These are phyloP conservation scores for Fusarium torreyae DNA, from an alignment of 2,329 filamentous ascomycete genomes.

Conservation along the genomic window DNA sequence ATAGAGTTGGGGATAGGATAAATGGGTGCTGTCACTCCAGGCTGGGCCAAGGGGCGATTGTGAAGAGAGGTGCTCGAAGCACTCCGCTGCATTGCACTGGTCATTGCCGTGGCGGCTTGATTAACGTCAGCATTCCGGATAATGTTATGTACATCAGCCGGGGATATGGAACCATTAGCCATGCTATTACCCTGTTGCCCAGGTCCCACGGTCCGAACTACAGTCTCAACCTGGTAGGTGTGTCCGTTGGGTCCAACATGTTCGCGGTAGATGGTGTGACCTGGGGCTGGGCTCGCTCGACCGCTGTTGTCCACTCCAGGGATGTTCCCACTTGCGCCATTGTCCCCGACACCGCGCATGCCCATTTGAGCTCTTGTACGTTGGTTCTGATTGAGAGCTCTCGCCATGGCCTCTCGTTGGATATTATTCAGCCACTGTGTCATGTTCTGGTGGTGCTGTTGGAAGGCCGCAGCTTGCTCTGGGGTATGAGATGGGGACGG, in stretches of 20 bases:
- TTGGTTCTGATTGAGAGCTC: constrained; percentile 62
- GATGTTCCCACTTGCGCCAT: constrained; percentile 32
- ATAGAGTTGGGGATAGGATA: constrained; percentile 56
- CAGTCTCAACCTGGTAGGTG: constrained; percentile 56
- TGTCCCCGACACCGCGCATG: constrained; percentile 59
- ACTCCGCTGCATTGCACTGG: constrained; percentile 67
- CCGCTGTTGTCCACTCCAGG: constrained; percentile 48
- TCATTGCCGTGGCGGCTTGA: constrained; percentile 63
- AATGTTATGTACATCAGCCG: constrained; percentile 63
- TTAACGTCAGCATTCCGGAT: constrained; percentile 62
- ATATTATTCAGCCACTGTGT: constrained; percentile 63
- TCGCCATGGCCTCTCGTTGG: constrained; percentile 63
- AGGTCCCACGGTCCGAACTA: constrained; percentile 46
- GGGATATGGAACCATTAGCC: constrained; percentile 55
- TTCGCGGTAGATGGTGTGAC: constrained; percentile 54
- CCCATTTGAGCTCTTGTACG: constrained; percentile 58
- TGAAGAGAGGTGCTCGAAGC: constrained; percentile 63
- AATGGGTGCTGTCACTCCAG: constrained; percentile 62
- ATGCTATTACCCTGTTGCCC: constrained; percentile 24
- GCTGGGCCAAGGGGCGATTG: constrained; percentile 53
- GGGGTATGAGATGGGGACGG: constrained; percentile 50
- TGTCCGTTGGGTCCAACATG: constrained; percentile 54
- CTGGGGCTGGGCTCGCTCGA: constrained; percentile 53
- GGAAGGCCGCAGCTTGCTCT: constrained; percentile 53
- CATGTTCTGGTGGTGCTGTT: constrained; percentile 61